Base-by-base conservation (phyloP, 2,329 filamentous ascomycete genomes). In the Scolecobasidium constrictum region DNA sequence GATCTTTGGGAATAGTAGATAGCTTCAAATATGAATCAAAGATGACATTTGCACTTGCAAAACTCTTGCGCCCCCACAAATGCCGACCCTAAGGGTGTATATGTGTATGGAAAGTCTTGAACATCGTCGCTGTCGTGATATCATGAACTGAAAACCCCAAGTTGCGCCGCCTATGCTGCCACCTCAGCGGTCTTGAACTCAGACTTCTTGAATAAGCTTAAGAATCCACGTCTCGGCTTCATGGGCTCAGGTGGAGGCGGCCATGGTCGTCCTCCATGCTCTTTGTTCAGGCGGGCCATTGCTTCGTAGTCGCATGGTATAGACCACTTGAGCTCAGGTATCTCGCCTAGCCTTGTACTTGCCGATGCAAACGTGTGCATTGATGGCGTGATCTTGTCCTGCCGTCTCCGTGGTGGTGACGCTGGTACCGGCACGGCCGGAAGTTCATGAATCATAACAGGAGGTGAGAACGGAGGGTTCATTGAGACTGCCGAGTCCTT, bases 291-390 rank as follows among this genome's bases (percentile, higher is more conserved):
- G 17, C 60, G 51, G 35, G 60, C 62, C 42, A 64, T 64, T 23
- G 57, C 59, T 23, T 62, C 61, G 37, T 60, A 63, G 42, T 69
- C 61, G 43, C 56, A 68, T 4, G 65, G 64, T 42, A 46, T 54
- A 1, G 57, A 54, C 67, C 67, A 69, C 37, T 60, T 58, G 28
- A 61, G 56, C 52, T 66, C 52, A 4, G 67, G 66, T 4, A 70
- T 69, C 48, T 69, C 67, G 35, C 67, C 67, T 6, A 70, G 54
- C 51, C 68, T 67, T 3, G 67, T 70, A 50, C 63, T 65, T 16
- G 62, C 62, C 9, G 63, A 65, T 4, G 63, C 60, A 43, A 67
- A 61, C 1, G 65, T 67, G 43, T 65, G 65, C 28, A 55, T 57
- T 6, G 61, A 66, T 5, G 57, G 61, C 16, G 40, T 37, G 17